Evolutionary conservation across 345 rosid genomes (phyloP), one percentile per base, ranked within the genome.

Genomic region (Boechera stricta): DNA sequence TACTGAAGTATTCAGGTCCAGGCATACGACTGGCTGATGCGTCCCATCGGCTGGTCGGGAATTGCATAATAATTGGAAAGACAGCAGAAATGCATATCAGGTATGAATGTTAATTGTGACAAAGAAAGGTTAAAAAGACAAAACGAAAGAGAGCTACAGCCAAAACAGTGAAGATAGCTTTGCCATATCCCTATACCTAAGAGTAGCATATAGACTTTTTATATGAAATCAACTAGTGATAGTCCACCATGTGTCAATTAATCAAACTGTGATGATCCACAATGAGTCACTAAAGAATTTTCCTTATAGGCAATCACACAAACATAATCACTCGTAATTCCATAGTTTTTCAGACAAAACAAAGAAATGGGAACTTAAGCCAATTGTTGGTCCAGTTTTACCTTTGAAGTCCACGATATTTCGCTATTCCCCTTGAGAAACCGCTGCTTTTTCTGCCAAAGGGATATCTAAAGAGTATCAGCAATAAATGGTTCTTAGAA

Each of bases 321-420:
- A 51, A 68, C 6, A 68, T 21, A 13, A 18, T 15, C 32, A 58
- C 26, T 61, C 24, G n/a, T 35, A 24, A 54, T 38, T 48, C 57
- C n/a, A 54, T 12, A 44, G 51, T 62, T 10, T 42, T 51, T 10
- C 68, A 28, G 53, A 67, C 6, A n/a, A 47, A 36, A 45, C 29
- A 53, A 28, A 57, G 11, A 58, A 33, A 44, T 21, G 26, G 29
- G 31, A 18, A 44, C 3, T 2, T 24, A 61, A n/a, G 51, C 18
- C 59, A 53, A 18, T 61, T 61, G 66, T 48, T 65, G 7, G 71
- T 77, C 60, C 41, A 52, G 16, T 56, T 61, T 60, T 86, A 92
- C 99, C 98, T 92, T 71, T 97, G 85, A 60, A 90, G 97, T 63
- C 92, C 98, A 71, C 99, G 92, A 80, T 95, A 92, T 80, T 95